phyloP scores from a whole-genome alignment of 805 yeast species.

The Priceomyces melissophilus region DNA sequence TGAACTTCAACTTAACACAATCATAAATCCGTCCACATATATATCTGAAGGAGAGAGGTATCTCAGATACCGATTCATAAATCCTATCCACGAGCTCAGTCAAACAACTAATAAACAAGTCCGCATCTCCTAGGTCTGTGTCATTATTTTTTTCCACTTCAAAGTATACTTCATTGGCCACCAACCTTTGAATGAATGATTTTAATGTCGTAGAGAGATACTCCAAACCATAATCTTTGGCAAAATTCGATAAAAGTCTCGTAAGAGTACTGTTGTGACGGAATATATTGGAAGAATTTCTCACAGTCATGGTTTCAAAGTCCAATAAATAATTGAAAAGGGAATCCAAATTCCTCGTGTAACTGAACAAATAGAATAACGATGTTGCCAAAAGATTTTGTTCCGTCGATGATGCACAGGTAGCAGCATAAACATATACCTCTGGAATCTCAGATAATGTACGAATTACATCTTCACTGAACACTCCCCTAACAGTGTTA shows the following conservation, averaged over 20 bases:
- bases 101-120: slow-evolving; percentile 55
- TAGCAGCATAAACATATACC: slow-evolving; percentile 51
- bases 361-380: slow-evolving; percentile 50
- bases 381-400: slow-evolving; percentile 70
- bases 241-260: slow-evolving; percentile 65
- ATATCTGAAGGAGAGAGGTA: slow-evolving; percentile 71
- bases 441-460: slow-evolving; percentile 37
- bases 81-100: slow-evolving; percentile 57
- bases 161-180: slow-evolving; percentile 47
- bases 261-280: slow-evolving; percentile 83
- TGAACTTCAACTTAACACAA: slow-evolving; percentile 57
- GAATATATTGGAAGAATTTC: slow-evolving; percentile 67
- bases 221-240: slow-evolving; percentile 60
- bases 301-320: slow-evolving; percentile 59
- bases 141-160: slow-evolving; percentile 57
- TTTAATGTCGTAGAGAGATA: slow-evolving; percentile 53
- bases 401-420: slow-evolving; percentile 63
- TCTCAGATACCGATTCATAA: slow-evolving; percentile 46
- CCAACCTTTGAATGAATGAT: slow-evolving; percentile 55
- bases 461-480: slow-evolving; percentile 21
- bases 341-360: slow-evolving; percentile 32
- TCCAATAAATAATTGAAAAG: slow-evolving; percentile 54
- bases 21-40: slow-evolving; percentile 65
- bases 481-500: slow-evolving; percentile 22
- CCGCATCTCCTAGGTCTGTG: slow-evolving; percentile 29